Base-by-base conservation (phyloP, 2,329 filamentous ascomycete genomes). In the Sclerotinia sclerotiorum region DNA sequence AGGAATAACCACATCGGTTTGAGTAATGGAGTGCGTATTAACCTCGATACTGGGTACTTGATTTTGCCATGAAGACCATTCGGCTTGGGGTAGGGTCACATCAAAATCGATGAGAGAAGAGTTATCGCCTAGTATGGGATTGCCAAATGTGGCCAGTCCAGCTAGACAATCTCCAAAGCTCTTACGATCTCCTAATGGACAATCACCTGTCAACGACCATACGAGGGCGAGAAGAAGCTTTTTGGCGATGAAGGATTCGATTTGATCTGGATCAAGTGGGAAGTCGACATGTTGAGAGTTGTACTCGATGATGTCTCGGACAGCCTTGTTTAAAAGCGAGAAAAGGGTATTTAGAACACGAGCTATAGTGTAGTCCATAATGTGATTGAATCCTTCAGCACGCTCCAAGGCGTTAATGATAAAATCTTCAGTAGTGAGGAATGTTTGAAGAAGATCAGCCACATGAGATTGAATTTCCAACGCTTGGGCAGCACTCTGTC, bases 1-100 rank as follows among this genome's bases (percentile, higher is more conserved):
- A 1, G 95, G 96, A 76, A 99, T 99, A 70, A 99, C 95, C 52
- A 98, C 92, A 79, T 99, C 96, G 1, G 96, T 99, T 79, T 99
- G 94, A 0, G 92, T 97, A 76, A 99, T 90, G 6, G 94, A 97
- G 79, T 99, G 96, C 0, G 96, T 99, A 78, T 99, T 98, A 79
- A 99, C 92, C 79, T 99, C 96, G 68, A 99, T 90, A 15, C 87
- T 90, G 21, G 95, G 95, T 19, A 99, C 95, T 79, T 97, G 91
- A 72, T 90, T 93, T 79, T 97, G 94, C 95, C 95, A 99, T 55
- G 91, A 87, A 2, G 88, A 85, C 95, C 95, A 99, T 72, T 97
- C 91, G 10, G 90, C 90, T 77, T 90, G 89, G 1, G 96, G 95
- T 52, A 98, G 84, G 17, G 88, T 88, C 52, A 97, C 93, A 77